Conservation (phyloP, 2,329 filamentous ascomycete species). For the Teratosphaeria zuluensis region DNA sequence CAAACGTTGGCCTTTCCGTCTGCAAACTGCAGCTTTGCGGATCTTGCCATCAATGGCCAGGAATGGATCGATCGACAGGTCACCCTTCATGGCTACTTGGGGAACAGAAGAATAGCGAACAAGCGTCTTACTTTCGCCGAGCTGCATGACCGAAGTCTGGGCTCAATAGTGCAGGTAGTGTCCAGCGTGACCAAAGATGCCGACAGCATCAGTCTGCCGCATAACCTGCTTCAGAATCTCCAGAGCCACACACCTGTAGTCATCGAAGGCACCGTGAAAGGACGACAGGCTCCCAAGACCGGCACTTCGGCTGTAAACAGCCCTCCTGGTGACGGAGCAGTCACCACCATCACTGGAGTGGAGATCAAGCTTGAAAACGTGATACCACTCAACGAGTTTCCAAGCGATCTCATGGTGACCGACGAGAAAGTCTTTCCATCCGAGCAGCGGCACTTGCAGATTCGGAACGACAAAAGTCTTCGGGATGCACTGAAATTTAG, state of each 20-base stretch:
- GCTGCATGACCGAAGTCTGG: constrained; percentile 33
- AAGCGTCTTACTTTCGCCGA: constrained; percentile 64
- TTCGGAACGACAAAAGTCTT: constrained; percentile 63
- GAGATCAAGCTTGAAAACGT: constrained; percentile 57
- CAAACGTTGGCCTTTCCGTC: constrained; percentile 34
- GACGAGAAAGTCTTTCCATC: constrained; percentile 64
- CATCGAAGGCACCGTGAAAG: constrained; percentile 40
- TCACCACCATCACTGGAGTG: constrained; percentile 22
- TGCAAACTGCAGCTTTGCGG: constrained; percentile 30
- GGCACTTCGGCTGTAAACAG: background rate
- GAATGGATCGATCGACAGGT: constrained; percentile 32
- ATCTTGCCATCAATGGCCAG: constrained; percentile 17
- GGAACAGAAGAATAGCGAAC: constrained; percentile 56
- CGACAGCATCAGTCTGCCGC: constrained; percentile 17
- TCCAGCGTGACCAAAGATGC: constrained; percentile 18
- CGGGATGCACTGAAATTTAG: constrained; percentile 62
- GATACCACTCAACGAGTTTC: constrained; percentile 61
- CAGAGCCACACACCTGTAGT: constrained; percentile 43
- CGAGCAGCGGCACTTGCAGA: constrained; percentile 70
- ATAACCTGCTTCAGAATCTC: constrained; percentile 15
- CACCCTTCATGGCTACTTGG: constrained; percentile 61
- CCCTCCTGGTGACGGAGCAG: background rate
- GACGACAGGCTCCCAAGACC: constrained; percentile 28
- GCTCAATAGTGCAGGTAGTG: constrained; percentile 30
- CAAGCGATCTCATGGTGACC: constrained; percentile 66